Evolutionary conservation across 2,329 filamentous ascomycete species (phyloP).

Genomic region (Ascosphaera apis): DNA sequence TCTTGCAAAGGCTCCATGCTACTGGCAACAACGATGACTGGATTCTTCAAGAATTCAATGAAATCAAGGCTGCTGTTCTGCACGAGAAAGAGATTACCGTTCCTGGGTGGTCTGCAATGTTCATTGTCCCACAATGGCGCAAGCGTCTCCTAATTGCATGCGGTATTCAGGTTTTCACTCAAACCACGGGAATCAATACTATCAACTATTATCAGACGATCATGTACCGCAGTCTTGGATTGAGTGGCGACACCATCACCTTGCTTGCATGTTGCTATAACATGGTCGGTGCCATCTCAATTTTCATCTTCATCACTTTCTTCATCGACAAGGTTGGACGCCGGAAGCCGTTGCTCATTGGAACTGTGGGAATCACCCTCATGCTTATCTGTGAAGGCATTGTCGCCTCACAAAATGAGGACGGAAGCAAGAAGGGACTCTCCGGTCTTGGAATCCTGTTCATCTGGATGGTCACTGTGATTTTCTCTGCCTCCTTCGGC

Average conservation of each 20-base stretch:
- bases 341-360: background rate
- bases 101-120: conserved; percentile 17
- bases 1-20: conserved; percentile 31
- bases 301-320: conserved; percentile 27
- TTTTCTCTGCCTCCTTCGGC: conserved; percentile 22
- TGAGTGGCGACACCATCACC: conserved; percentile 29
- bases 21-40: conserved; percentile 31
- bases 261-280: conserved; percentile 39
- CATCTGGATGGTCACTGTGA: conserved; percentile 25
- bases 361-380: conserved; percentile 12
- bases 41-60: conserved; percentile 33
- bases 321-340: conserved; percentile 14
- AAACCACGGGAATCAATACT: conserved; percentile 25
- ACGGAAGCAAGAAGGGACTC: background rate
- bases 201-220: conserved; percentile 21
- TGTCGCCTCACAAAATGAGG: background rate
- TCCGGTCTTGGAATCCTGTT: background rate
- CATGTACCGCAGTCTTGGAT: conserved; percentile 25
- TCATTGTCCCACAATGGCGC: conserved; percentile 25
- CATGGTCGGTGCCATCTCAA: conserved; percentile 25
- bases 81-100: conserved; percentile 33
- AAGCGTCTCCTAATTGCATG: conserved; percentile 38
- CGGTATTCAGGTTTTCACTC: conserved; percentile 40
- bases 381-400: conserved; percentile 26
- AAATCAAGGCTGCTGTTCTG: conserved; percentile 39